Evolutionary conservation across 1,284 basidiomycete genomes (phyloP), one percentile per base, ranked within the genome.

Genomic region (Mixia osmundae): DNA sequence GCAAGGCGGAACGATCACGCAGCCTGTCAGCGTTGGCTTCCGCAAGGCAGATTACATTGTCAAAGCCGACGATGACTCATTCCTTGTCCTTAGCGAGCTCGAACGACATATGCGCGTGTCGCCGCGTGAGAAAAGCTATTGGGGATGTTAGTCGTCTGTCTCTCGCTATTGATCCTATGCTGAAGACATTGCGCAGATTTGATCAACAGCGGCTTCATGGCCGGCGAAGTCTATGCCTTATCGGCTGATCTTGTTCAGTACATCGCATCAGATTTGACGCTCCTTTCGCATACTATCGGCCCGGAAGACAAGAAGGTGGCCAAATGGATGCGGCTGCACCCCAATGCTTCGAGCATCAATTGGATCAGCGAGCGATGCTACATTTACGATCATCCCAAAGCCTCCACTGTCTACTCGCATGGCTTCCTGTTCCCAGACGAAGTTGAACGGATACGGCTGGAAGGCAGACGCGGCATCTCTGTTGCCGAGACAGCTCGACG

Each of bases 371-470:
- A 97, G 54, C 69, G 73, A 20, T 95, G 89, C 57, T 94, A 82
- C 80, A 83, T 97, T 46, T 94, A 97, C 57, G 89, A 97, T 56
- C 87, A 94, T 57, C 89, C 89, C 0, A 75, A 82, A 36, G 71
- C 77, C 3, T 74, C 76, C 32, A 94, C 87, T 71, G 41, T 57
- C 11, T 94, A 95, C 54, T 72, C 82, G 4, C 89, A 94, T 57
- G 89, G 89, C 1, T 97, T 82, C 61, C 59, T 95, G n/a, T 97
- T 87, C 60, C 89, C 89, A 0, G 79, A 83, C 16, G 74, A 87
- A 54, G 76, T 72, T 19, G 65, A 67, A 32, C 67, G 73, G 29
- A 66, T 85, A 32, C 70, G 56, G 37, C 28, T 46, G 11, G 58
- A 60, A 41, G 55, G 50, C 7, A 42, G 48, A 20, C 41, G 46